Base-by-base conservation (phyloP, 208 protist genomes). In the Trypanosoma cruzi region DNA sequence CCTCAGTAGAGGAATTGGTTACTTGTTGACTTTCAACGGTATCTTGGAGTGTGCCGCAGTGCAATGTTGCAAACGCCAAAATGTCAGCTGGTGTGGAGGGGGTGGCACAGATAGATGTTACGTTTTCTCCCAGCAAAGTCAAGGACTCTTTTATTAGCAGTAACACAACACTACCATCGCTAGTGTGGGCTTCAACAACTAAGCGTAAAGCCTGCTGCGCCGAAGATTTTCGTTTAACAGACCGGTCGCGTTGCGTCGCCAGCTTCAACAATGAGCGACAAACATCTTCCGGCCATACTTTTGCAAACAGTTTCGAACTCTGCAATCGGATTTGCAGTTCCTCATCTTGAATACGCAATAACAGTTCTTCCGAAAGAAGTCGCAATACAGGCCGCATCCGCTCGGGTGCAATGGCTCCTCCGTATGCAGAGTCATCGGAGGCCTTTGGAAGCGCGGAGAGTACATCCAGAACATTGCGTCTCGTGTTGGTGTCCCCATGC, bases 211-310 rank as follows among this genome's bases (percentile, higher is more conserved):
- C 81, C 0, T 74, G 65, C 24, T 81, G 56, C 0, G 82, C 77
- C 2, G 79, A 77, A 36, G 86, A 82, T 58, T 91, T 83, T 68
- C 77, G 71, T 11, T 83, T 73, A 6, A 81, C 80, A 0, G 71
- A 84, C 4, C 71, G 16, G 60, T 96, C 90, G 13, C 65, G 58
- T 49, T 92, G 75, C 44, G 80, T 31, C 40, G 63, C 77, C 40
- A 93, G 54, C 36, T 82, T 79, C 36, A 96, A 54, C 48, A 96
- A 77, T 7, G 90, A 88, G 36, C 75, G 53, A 42, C 90, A 48
- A 13, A 93, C 86, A 68, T 96, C 90, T 36, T 84, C 76, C 1
- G 88, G 85, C 61, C 77, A 82, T 8, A 96, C 87, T 55, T 91
- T 92, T 24, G 79, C 77, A 64, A 96, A 96, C 36, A 96, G 75